Percentiles rank a stretch among this genome's conserved stretches.
These are phyloP conservation scores for Annulohypoxylon moriforme DNA, from an alignment of 495 filamentous ascomycete genomes.

Conservation along the genomic window DNA sequence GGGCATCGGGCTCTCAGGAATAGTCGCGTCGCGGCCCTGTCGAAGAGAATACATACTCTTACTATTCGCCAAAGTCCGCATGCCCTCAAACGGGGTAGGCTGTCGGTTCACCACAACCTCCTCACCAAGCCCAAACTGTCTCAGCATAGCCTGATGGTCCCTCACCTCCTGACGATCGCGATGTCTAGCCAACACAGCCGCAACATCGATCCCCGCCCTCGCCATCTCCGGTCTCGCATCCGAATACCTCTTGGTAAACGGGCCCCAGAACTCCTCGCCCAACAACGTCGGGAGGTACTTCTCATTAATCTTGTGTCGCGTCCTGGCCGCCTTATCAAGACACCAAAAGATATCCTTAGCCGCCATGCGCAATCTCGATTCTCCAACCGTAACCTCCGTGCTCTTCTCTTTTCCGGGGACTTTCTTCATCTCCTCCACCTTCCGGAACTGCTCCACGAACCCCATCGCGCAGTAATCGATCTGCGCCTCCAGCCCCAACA, in stretches of 20 bases:
- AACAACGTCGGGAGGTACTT: constrained; percentile 37
- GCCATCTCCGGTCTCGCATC: constrained; percentile 36
- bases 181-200: constrained; percentile 30
- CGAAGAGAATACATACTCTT: background rate
- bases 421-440: background rate
- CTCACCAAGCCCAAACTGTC: constrained; percentile 18
- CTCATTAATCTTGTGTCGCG: constrained; percentile 4
- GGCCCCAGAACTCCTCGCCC: constrained; percentile 42
- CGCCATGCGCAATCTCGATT: constrained; percentile 21
- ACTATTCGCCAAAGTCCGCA: constrained; percentile 5
- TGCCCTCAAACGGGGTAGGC: constrained; percentile 30
- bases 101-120: background rate
- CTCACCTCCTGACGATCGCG: background rate
- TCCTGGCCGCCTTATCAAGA: constrained; percentile 26
- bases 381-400: background rate
- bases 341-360: constrained; percentile 40
- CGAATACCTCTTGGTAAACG: constrained; percentile 34
- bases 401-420: background rate
- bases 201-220: constrained; percentile 44
- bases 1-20: background rate
- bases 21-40: too few relatives aligned
- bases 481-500: constrained; percentile 41
- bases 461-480: constrained; percentile 43
- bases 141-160: constrained; percentile 42
- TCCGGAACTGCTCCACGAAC: constrained; percentile 25